Evolutionary conservation across 345 rosid genomes (phyloP).

Genomic region (Rhizophora apiculata): DNA sequence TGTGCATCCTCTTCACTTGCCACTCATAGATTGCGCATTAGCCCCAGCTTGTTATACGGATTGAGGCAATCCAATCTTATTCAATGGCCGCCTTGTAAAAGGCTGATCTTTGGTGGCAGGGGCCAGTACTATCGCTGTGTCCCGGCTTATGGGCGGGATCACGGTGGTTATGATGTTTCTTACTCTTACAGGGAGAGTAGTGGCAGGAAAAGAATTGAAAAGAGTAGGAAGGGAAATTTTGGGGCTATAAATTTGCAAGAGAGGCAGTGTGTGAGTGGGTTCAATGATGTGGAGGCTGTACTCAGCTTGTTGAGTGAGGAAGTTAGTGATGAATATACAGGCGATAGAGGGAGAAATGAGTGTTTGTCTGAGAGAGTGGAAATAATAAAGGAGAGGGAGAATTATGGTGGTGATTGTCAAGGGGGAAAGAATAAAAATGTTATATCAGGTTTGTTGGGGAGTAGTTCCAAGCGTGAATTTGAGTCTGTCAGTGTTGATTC

Average conservation of each 20-base stretch:
- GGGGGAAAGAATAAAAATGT: conserved; percentile 33
- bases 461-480: conserved; percentile 27
- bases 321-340: conserved; percentile 37
- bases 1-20: conserved; percentile 29
- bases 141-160: conserved; percentile 36
- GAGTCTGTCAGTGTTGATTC: conserved; percentile 22
- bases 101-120: conserved; percentile 43
- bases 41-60: conserved; percentile 53
- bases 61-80: conserved; percentile 69
- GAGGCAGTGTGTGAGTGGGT: conserved; percentile 36
- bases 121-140: conserved; percentile 26
- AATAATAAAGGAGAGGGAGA: conserved; percentile 36
- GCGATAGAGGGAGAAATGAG: conserved; percentile 28
- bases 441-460: conserved; percentile 27
- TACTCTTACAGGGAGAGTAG: conserved; percentile 28
- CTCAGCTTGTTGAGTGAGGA: conserved; percentile 79
- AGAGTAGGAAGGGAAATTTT: conserved; percentile 17
- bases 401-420: conserved; percentile 30
- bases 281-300: conserved; percentile 60
- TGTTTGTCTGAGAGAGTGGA: conserved; percentile 38
- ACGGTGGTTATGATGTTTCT: conserved; percentile 41
- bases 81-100: conserved; percentile 55
- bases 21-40: conserved; percentile 32
- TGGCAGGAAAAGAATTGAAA: conserved; percentile 28
- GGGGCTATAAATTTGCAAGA: neutral